Evolutionary conservation across 805 yeast genomes (phyloP), one percentile per base, ranked within the genome.

Genomic region (Brettanomyces sp.): DNA sequence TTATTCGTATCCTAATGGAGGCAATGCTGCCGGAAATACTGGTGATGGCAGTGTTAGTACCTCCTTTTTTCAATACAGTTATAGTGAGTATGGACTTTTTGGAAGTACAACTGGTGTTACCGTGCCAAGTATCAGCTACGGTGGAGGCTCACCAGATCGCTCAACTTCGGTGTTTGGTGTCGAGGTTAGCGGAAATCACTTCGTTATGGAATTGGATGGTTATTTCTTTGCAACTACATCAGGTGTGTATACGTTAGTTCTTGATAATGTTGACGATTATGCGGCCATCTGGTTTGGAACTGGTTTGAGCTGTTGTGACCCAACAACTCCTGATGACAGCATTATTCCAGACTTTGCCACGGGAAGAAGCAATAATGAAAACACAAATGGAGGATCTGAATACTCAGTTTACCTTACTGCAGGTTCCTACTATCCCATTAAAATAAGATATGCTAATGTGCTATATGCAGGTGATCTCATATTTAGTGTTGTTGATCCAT

Each of bases 291-390:
- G 53, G 41, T 48, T 61, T 44, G 67, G 66, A 38, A 59, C 59
- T 8, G 57, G 53, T 45, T 59, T 68, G 23, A 58, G 57, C 28
- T 70, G 76, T 52, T 62, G 70, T 53, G 13, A 28, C 4, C n/a
- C 30, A 8, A 46, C 43, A 18, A 25, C 38, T 7, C 9, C 30
- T 22, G 49, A 47, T 34, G 25, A 25, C n/a, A 42, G 47, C 9
- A 41, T 42, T n/a, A 24, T 35, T 3, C 44, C 49, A 4, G 40
- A 48, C n/a, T 34, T 55, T 47, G 48, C 39, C 18, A 44, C 51
- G 4, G 28, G 43, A 12, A 52, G 49, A 22, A 46, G 44, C 28
- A 46, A 39, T 22, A 11, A 34, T 6, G 9, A 42, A 13, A 23
- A 35, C 5, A 9, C 44, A 1, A 8, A n/a, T 12, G 46, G 38